These are phyloP conservation scores for Flaveria ramosissima DNA, from an alignment of 129 eudicot genomes.

Conservation along the genomic window DNA sequence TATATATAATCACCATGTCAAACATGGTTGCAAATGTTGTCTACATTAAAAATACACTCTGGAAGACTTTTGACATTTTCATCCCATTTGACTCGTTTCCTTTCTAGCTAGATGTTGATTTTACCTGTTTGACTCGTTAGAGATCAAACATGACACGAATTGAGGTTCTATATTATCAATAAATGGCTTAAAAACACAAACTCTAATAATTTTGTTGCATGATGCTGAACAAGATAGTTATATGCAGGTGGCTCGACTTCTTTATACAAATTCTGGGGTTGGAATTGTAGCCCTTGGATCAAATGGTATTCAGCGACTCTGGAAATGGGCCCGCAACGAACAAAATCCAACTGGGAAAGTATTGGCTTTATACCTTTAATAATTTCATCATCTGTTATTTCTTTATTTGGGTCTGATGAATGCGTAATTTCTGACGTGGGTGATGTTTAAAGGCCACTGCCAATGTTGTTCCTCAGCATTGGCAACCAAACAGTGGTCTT, in stretches of 20 bases:
- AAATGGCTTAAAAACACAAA: background rate
- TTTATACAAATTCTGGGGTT: conserved; percentile 87
- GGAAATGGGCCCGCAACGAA: conserved; percentile 84
- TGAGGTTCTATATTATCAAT: no score
- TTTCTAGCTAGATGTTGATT: background rate
- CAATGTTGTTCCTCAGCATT: conserved; percentile 65
- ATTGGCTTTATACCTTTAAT: background rate
- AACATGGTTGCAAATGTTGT: background rate
- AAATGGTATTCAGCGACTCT: conserved; percentile 72
- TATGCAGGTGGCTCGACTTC: conserved; percentile 73
- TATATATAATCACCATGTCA: background rate
- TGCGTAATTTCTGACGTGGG: conserved; percentile 33
- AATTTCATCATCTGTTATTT: background rate
- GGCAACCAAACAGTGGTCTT: conserved; percentile 90
- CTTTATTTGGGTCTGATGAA: background rate
- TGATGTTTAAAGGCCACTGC: conserved; percentile 78
- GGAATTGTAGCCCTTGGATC: conserved; percentile 84
- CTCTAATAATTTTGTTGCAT: conserved; percentile 3
- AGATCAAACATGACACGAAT: background rate
- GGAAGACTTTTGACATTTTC: background rate
- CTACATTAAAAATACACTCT: background rate
- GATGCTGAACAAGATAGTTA: conserved; percentile 20
- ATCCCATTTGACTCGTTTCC: background rate
- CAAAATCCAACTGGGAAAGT: conserved; percentile 83
- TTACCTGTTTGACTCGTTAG: background rate